Base-by-base conservation (phyloP, 495 filamentous ascomycete species). In the Cenococcum geophilum region DNA sequence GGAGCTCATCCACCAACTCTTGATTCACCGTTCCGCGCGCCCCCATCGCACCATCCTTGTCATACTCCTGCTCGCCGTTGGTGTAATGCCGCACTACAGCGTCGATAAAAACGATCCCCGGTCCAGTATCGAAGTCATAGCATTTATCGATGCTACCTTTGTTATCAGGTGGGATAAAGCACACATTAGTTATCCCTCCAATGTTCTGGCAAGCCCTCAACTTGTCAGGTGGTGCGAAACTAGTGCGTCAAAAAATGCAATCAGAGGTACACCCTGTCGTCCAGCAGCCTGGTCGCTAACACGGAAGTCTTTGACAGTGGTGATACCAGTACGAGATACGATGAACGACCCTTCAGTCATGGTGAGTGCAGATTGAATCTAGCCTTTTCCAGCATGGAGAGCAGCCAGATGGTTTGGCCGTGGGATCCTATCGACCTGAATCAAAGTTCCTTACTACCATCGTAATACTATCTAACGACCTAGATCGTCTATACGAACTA, bases 151-250 rank as follows among this genome's bases (percentile, higher is more conserved):
- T 67, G 21, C 77, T 75, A 18, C 78, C 78, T 34, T 79, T 70
- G 9, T 58, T 73, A 43, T 82, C 80, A 0, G 82, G 77, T 1
- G 80, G 80, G 21, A 83, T 80, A 66, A 83, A 82, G 71, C 79
- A 83, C 25, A 83, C 78, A 63, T 84, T 84, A 40, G 77, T 80
- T 43, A 83, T 83, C 8, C 81, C 80, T 57, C 81, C 80, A 61
- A 83, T 83, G 65, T 84, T 84, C 70, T 84, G 81, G 64, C 79
- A 83, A 10, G 76, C 77, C 49, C 80, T 78, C 3, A 79, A 61
- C 66, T 82, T 83, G 76, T 81, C 6, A 80, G 81, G 56, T 83
- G 79, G 51, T 80, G 79, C 22, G 83, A 72, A 14, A 83, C 61
- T 9, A 83, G 66, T 1, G 77, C 60, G 35, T 68, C 68, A 58